These are phyloP conservation scores for Solanum tarijense DNA, from an alignment of 257 asterid species.

Conservation along the genomic window DNA sequence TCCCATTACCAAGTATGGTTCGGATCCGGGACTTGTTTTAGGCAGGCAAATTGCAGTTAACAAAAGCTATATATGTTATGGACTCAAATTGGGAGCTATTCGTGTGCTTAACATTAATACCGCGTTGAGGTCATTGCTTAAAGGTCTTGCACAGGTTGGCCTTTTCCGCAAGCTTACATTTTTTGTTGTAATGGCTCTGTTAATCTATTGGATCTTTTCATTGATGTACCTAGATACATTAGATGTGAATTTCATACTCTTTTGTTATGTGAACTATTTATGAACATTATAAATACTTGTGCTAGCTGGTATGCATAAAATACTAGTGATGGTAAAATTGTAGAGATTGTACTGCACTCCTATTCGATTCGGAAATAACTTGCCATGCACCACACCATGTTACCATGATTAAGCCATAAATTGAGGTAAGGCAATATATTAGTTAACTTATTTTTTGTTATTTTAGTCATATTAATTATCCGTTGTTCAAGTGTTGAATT, in stretches of 20 bases:
- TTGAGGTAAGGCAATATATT: not conserved
- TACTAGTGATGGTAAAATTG: not conserved
- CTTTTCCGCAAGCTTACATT: not conserved
- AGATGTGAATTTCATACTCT: not conserved
- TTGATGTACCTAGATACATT: not conserved
- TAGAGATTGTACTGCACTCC: not conserved
- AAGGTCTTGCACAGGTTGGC: constrained; percentile 51
- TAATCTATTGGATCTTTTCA: not conserved
- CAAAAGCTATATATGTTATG: constrained; percentile 86
- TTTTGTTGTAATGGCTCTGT: not conserved
- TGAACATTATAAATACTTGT: not conserved
- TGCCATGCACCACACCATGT: not conserved
- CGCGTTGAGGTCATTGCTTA: constrained; percentile 87
- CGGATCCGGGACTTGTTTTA: constrained; percentile 87
- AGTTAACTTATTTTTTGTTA: not conserved
- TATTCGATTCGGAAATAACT: not conserved
- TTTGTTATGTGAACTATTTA: not conserved
- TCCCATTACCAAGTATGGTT: constrained; percentile 87
- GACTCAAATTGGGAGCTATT: constrained; percentile 74
- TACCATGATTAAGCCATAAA: not conserved
- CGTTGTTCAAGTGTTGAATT: not conserved
- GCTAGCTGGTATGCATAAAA: not conserved
- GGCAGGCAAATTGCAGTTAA: constrained; percentile 96
- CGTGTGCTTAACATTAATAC: constrained; percentile 88
- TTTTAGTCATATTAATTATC: not conserved